These are phyloP conservation scores for Phaeoacremonium minimum DNA, from an alignment of 2,329 filamentous ascomycete species.

Conservation along the genomic window DNA sequence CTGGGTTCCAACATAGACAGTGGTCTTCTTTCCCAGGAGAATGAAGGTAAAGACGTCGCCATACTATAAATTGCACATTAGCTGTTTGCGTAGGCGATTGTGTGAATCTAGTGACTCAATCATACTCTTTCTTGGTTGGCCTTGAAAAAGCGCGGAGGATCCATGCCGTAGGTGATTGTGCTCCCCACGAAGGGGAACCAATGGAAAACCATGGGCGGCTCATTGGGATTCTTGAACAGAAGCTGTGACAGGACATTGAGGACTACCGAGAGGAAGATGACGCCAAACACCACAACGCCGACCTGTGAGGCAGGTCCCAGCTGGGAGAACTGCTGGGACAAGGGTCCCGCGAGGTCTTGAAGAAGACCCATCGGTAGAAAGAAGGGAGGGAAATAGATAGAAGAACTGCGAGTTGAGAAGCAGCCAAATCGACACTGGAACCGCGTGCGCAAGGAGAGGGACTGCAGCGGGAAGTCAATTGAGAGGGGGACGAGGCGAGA, in stretches of 20 bases:
- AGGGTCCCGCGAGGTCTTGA: constrained; percentile 45
- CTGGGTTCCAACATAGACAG: constrained; percentile 41
- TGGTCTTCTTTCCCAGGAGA: constrained; percentile 45
- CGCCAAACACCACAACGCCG: constrained; percentile 32
- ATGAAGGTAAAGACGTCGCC: constrained; percentile 52
- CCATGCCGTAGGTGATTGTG: constrained; percentile 91
- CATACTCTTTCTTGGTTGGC: constrained; percentile 63
- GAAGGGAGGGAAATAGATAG: neutral
- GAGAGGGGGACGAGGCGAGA: no score
- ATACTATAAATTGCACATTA: constrained; percentile 24
- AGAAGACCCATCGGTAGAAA: constrained; percentile 48
- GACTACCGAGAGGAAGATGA: constrained; percentile 55
- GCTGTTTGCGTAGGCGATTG: neutral
- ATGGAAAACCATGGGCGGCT: constrained; percentile 77
- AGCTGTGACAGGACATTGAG: constrained; percentile 79
- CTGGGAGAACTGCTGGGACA: constrained; percentile 43
- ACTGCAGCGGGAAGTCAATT: neutral
- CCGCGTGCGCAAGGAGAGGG: no score
- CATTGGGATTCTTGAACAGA: constrained; percentile 75
- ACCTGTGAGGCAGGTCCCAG: constrained; percentile 45
- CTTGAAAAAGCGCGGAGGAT: constrained; percentile 84
- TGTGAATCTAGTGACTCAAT: neutral
- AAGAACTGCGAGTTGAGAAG: neutral
- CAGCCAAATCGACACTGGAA: neutral
- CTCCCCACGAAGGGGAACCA: constrained; percentile 82